Percentiles rank a stretch among this genome's conserved stretches.
Conservation (phyloP, 345 rosid genomes). For the Rhodamnia argentea region DNA sequence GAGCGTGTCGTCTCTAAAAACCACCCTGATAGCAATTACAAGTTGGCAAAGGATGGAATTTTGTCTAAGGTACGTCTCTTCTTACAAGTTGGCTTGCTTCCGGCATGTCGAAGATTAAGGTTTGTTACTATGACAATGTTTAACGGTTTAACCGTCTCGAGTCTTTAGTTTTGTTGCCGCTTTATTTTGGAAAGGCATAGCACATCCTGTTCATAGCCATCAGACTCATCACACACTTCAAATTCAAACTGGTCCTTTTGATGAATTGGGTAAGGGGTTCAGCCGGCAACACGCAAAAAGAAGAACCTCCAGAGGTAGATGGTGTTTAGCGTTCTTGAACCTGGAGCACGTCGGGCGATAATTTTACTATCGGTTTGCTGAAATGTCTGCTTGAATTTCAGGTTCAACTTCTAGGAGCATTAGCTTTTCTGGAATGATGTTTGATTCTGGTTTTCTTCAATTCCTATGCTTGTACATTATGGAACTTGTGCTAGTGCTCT, state of each 20-base stretch:
- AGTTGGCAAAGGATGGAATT: slow-evolving; percentile 66
- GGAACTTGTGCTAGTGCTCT: background rate
- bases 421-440: background rate
- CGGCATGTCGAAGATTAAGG: background rate
- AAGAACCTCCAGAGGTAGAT: background rate
- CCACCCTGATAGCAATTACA: slow-evolving; percentile 83
- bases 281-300: background rate
- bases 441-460: background rate
- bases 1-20: slow-evolving; percentile 71
- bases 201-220: background rate
- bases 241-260: background rate
- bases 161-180: background rate
- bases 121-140: background rate
- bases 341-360: background rate
- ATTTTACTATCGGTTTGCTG: background rate
- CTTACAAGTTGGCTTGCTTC: background rate
- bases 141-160: background rate
- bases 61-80: slow-evolving; percentile 51
- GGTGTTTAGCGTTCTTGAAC: background rate
- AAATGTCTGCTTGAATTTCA: background rate
- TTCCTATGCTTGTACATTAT: background rate
- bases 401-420: background rate
- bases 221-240: background rate
- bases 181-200: background rate
- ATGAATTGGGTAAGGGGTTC: background rate